Evolutionary conservation across 805 yeast genomes (phyloP), one percentile per base, ranked within the genome.

Genomic region (Sporopachydermia lactativora): DNA sequence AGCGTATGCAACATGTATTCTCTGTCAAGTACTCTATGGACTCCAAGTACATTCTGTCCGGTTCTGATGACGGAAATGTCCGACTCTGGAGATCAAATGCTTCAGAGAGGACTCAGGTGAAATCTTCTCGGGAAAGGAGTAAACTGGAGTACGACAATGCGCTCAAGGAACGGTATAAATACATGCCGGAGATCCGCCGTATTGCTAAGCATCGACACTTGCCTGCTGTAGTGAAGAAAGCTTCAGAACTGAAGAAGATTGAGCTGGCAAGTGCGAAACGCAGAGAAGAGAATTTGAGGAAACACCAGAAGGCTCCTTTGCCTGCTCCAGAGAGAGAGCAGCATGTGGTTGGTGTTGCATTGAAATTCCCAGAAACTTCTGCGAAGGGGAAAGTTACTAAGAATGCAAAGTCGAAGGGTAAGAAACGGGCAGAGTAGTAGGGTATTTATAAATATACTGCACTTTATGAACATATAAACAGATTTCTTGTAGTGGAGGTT

Each of bases 1-100:
- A 85, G 65, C 74, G 99, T 57, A 92, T 92, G 99, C 99, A 92
- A 64, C 79, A 89, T 44, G 82, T 92, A 6, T 84, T 86, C 60
- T 72, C 81, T 42, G 84, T 80, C 35, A 77, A 78, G 47, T 94
- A 69, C 60, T 74, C 95, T 5, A 85, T 85, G 74, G 99, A 92
- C 60, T 71, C 94, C 42, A 76, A 79, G 54, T 92, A 85, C 61
- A 74, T 92, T 28, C 61, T 88, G 40, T 75, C 85, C 44, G 98
- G 96, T 15, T 83, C 95, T 2, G 98, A 92, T 59, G 99, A 92
- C 58, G 94, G 96, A 49, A 94, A 94, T 59, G 76, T 94, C 18
- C 70, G 99, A 50, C 52, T 94, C 43, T 92, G 99, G 99, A 71
- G 98, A 60, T 62, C 94, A 5, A 71, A 71, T 43, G 94, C 96